These are phyloP conservation scores for Stereocaulon alpinum DNA, from an alignment of 495 filamentous ascomycete genomes.

Conservation along the genomic window DNA sequence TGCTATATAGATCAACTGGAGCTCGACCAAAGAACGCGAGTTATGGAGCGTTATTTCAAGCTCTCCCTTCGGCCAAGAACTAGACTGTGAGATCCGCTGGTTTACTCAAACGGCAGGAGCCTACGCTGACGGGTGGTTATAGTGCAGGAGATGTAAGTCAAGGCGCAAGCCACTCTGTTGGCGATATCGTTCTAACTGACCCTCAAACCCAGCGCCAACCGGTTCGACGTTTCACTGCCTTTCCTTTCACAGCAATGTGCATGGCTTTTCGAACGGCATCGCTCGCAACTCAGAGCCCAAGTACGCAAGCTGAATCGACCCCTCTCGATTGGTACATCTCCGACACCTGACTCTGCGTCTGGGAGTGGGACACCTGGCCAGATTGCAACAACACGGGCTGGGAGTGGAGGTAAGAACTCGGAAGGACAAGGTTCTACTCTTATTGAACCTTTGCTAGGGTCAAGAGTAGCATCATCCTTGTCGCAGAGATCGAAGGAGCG, in stretches of 20 bases:
- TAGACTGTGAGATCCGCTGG: slow-evolving; percentile 57
- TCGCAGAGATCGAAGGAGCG: slow-evolving; percentile 53
- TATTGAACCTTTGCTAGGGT: slow-evolving; percentile 31
- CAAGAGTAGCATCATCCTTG: slow-evolving; percentile 48
- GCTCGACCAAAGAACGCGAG: slow-evolving; percentile 69
- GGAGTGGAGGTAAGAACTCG: slow-evolving; percentile 41
- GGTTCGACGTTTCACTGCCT: slow-evolving; percentile 66
- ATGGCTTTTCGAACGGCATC: slow-evolving; percentile 88
- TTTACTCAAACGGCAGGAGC: slow-evolving; percentile 8
- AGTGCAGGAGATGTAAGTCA: slow-evolving; percentile 74
- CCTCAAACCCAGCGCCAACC: slow-evolving; percentile 37
- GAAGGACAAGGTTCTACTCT: slow-evolving; percentile 3
- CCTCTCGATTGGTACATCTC: slow-evolving; percentile 36
- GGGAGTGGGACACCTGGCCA: slow-evolving; percentile 42
- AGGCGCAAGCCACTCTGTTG: slow-evolving; percentile 7
- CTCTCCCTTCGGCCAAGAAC: slow-evolving; percentile 52
- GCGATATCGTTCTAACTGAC: slow-evolving; percentile 12
- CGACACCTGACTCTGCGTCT: slow-evolving; percentile 39
- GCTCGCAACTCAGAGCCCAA: slow-evolving; percentile 79
- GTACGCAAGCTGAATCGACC: slow-evolving; percentile 63
- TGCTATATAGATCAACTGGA: slow-evolving; percentile 50
- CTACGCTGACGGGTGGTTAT: slow-evolving; percentile 27
- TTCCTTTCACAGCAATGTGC: slow-evolving; percentile 91
- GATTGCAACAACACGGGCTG: slow-evolving; percentile 47
- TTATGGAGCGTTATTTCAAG: slow-evolving; percentile 86